phyloP scores from a whole-genome alignment of 2,329 filamentous ascomycete genomes.

The Claviceps humidiphila region DNA sequence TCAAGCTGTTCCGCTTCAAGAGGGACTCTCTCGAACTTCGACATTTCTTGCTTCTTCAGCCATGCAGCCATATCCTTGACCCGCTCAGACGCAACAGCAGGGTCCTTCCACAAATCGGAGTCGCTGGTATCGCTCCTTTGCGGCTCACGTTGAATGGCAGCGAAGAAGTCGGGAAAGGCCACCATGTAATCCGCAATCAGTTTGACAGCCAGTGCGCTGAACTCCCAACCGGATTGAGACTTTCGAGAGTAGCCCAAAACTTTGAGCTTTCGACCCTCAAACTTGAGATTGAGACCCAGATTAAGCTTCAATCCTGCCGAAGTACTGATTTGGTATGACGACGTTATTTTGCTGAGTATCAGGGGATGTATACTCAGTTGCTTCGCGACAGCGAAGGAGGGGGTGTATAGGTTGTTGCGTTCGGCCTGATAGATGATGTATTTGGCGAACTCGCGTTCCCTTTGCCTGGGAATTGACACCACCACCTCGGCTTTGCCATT shows the following conservation, averaged over 20 bases:
- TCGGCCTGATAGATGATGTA: conserved; percentile 60
- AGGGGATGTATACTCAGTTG: conserved; percentile 72
- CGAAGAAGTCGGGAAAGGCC: conserved; percentile 90
- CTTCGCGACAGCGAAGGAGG: conserved; percentile 79
- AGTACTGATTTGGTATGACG: conserved; percentile 70
- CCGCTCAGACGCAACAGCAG: conserved; percentile 57
- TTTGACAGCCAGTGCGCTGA: conserved; percentile 70
- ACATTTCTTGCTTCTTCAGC: conserved; percentile 84
- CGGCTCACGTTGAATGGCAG: conserved; percentile 71
- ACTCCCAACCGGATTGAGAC: conserved; percentile 82
- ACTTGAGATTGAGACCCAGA: conserved; percentile 89
- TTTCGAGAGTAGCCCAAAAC: conserved; percentile 92
- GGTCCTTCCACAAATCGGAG: conserved; percentile 70
- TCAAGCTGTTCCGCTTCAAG: conserved; percentile 94
- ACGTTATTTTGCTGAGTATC: conserved; percentile 89
- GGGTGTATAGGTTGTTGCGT: conserved; percentile 59
- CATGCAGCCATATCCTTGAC: conserved; percentile 91
- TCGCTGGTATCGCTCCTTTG: conserved; percentile 74
- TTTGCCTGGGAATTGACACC: conserved; percentile 57
- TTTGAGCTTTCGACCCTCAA: conserved; percentile 89
- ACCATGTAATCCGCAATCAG: conserved; percentile 83
- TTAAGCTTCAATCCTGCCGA: conserved; percentile 77
- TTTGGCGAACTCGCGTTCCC: conserved; percentile 70
- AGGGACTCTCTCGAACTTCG: conserved; percentile 88
- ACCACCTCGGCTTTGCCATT: conserved; percentile 66